Evolutionary conservation across 495 filamentous ascomycete species (phyloP).

Genomic region (Penicillium flavigenum): DNA sequence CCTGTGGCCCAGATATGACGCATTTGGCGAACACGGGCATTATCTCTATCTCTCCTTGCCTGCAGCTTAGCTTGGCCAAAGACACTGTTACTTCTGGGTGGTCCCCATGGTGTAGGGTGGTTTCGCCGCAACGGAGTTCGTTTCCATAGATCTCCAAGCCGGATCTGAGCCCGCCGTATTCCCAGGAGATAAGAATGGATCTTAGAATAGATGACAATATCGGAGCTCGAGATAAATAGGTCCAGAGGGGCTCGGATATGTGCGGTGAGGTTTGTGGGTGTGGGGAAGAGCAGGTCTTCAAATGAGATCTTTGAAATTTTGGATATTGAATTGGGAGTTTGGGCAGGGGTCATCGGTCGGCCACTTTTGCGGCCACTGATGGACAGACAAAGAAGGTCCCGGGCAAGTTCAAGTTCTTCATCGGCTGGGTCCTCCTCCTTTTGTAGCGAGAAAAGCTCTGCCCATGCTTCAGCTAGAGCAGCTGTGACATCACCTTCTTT

Average conservation of each 20-base stretch:
- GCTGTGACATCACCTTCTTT: constrained; percentile 85
- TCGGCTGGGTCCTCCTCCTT: constrained; percentile 72
- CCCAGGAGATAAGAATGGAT: constrained; percentile 86
- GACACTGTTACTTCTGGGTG: constrained; percentile 58
- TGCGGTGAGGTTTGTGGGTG: constrained; percentile 67
- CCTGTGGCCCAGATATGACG: constrained; percentile 83
- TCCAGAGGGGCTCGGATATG: constrained; percentile 79
- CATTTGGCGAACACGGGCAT: constrained; percentile 60
- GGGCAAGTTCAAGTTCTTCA: constrained; percentile 73
- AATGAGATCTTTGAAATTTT: constrained; percentile 54
- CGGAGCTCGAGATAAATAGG: constrained; percentile 73
- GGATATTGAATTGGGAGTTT: constrained; percentile 23
- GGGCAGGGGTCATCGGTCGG: constrained; percentile 34
- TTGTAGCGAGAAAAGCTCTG: constrained; percentile 69
- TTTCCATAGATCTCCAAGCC: constrained; percentile 80
- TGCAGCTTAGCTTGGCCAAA: constrained; percentile 55
- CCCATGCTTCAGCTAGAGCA: constrained; percentile 72
- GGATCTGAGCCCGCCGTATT: constrained; percentile 77
- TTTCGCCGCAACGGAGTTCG: constrained; percentile 72
- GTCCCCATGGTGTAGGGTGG: constrained; percentile 66
- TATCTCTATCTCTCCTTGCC: constrained; percentile 57
- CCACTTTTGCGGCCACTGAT: constrained; percentile 42
- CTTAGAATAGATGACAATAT: constrained; percentile 73
- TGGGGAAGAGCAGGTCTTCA: constrained; percentile 78
- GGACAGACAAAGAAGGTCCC: constrained; percentile 69